These are phyloP conservation scores for Phytophthora pseudosyringae DNA, from an alignment of 352 stramenopile genomes.

Conservation along the genomic window DNA sequence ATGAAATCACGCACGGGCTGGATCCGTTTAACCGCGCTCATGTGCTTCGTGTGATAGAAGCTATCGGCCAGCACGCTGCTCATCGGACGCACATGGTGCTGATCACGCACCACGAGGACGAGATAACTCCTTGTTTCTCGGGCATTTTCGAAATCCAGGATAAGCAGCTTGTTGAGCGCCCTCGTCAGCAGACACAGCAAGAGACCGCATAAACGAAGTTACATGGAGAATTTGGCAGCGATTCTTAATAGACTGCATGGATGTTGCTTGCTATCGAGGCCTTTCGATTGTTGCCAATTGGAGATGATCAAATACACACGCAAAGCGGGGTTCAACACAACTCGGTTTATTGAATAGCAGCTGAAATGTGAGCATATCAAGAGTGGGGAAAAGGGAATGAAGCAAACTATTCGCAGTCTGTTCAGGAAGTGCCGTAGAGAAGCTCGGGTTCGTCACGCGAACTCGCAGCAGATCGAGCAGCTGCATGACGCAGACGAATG, in stretches of 20 bases:
- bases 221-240: background rate
- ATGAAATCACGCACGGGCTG: slow-evolving; percentile 93
- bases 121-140: slow-evolving; percentile 84
- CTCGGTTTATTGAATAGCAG: background rate
- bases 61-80: slow-evolving; percentile 63
- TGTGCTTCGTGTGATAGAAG: slow-evolving; percentile 80
- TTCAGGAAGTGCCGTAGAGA: slow-evolving; percentile 32
- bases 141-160: slow-evolving; percentile 86
- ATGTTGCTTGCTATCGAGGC: too few species aligned
- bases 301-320: too few species aligned
- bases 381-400: background rate
- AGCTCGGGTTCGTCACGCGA: slow-evolving; percentile 4
- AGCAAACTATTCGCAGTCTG: background rate
- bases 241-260: too few species aligned
- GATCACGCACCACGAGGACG: slow-evolving; percentile 94
- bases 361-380: background rate
- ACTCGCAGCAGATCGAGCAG: background rate
- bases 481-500: slow-evolving; percentile 3
- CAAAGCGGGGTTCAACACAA: too few species aligned
- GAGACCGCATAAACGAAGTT: slow-evolving; percentile 23
- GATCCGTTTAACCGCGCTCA: slow-evolving; percentile 84
- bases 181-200: slow-evolving; percentile 17
- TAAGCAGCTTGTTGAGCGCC: slow-evolving; percentile 54
- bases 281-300: too few species aligned
- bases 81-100: slow-evolving; percentile 77